Percentiles rank a stretch among this genome's conserved stretches.
These are phyloP conservation scores for Rhizoctonia solani DNA, from an alignment of 1,284 basidiomycete genomes.

Conservation along the genomic window DNA sequence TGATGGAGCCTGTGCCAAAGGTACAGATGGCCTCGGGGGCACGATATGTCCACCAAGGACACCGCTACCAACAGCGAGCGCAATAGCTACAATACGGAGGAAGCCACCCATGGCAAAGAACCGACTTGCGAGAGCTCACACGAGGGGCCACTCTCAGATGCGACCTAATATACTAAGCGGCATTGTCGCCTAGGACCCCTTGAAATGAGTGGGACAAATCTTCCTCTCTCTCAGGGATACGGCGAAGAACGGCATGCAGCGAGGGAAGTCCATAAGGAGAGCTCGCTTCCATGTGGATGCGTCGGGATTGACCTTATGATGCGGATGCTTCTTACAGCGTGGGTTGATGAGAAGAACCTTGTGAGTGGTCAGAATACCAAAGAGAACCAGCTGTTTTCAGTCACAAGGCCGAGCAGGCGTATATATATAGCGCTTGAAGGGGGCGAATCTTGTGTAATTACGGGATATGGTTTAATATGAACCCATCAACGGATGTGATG, in stretches of 20 bases:
- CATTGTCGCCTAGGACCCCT: no score
- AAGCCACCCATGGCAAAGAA: neutral
- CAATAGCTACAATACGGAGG: neutral
- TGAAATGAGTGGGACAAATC: neutral
- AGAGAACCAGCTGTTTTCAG: no score
- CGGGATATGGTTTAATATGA: no score
- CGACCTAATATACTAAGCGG: no score
- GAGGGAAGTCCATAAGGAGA: conserved; percentile 10
- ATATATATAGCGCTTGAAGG: no score
- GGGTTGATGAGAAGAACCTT: neutral
- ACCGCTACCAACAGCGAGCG: conserved; percentile 5
- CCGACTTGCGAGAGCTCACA: neutral
- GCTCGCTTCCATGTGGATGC: conserved; percentile 27
- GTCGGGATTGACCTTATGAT: conserved; percentile 8
- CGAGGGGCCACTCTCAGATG: no score
- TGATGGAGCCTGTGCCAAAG: conserved; percentile 16
- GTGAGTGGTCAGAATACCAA: neutral
- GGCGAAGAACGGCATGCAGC: neutral
- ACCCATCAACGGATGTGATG: no score
- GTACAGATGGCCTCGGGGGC: conserved; percentile 14
- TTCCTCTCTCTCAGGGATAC: neutral
- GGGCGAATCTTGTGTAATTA: no score
- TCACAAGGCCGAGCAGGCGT: no score
- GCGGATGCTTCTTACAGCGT: neutral
- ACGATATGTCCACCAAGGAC: conserved; percentile 9